A percentile compares a stretch with the other conserved stretches of the same genome.
phyloP scores from a whole-genome alignment of 306 rosid species.

The Citrullus colocynthis region DNA sequence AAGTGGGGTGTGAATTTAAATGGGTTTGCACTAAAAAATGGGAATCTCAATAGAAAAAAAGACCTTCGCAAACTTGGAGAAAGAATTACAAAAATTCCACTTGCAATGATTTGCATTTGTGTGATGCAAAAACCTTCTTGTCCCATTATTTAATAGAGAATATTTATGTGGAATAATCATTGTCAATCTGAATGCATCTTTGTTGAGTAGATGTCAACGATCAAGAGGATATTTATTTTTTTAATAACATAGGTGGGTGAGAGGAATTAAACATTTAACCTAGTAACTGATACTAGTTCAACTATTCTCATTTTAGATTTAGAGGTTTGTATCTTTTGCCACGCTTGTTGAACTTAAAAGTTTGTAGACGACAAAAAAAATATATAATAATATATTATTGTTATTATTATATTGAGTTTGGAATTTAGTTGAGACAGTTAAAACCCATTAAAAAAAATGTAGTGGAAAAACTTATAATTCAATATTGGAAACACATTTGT shows the following conservation, averaged over 20 bases:
- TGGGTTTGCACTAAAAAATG: constrained; percentile 1
- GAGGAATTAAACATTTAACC: too few relatives aligned
- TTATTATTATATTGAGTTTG: neutral
- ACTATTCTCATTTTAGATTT: too few relatives aligned
- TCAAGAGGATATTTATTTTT: neutral
- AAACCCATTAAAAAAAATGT: neutral
- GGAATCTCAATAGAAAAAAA: neutral
- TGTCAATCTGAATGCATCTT: too few relatives aligned
- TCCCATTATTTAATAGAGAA: neutral
- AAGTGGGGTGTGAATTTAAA: neutral
- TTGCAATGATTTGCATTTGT: neutral
- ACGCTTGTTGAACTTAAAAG: too few relatives aligned
- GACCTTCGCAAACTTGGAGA: neutral
- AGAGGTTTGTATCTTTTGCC: too few relatives aligned
- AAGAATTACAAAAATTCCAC: neutral
- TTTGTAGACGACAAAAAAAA: too few relatives aligned
- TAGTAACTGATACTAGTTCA: too few relatives aligned
- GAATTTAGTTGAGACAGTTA: neutral
- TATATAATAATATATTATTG: too few relatives aligned
- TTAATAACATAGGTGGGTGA: too few relatives aligned
- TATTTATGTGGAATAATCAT: neutral
- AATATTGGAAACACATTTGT: neutral
- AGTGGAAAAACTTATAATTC: neutral
- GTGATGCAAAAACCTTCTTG: neutral
- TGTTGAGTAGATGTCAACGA: too few relatives aligned